A percentile compares a stretch with the other conserved stretches of the same genome.
Conservation (phyloP, 208 protist species). For the Leishmania tarentolae region DNA sequence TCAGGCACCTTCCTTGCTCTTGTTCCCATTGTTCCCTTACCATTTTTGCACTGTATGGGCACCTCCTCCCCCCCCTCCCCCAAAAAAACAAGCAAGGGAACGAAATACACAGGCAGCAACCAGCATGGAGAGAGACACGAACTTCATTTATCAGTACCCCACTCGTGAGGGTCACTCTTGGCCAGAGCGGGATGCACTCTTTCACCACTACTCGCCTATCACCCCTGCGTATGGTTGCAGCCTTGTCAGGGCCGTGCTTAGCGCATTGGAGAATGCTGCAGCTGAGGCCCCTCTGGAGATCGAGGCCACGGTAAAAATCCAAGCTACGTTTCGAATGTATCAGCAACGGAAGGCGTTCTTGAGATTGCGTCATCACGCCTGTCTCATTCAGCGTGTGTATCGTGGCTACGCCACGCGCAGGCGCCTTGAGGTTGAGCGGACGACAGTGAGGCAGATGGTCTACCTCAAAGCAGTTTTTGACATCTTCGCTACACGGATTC, state of each 20-base stretch:
- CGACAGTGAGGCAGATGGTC: not conserved
- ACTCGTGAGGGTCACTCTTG: constrained; percentile 12
- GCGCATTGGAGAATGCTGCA: constrained; percentile 23
- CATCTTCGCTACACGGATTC: constrained; percentile 72
- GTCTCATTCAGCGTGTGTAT: constrained; percentile 60
- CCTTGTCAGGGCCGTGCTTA: constrained; percentile 33
- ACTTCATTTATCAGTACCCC: constrained; percentile 18
- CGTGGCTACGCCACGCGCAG: constrained; percentile 47
- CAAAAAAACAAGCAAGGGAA: not conserved
- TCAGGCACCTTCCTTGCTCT: not conserved
- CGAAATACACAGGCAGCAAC: not conserved
- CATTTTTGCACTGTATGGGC: not conserved
- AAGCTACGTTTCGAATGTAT: constrained; percentile 63
- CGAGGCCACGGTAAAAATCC: constrained; percentile 46
- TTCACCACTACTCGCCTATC: constrained; percentile 18
- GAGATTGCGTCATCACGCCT: constrained; percentile 15
- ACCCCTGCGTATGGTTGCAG: constrained; percentile 21
- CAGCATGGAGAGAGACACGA: not conserved
- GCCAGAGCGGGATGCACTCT: constrained; percentile 14
- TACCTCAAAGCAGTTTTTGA: constrained; percentile 56
- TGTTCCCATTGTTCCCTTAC: not conserved
- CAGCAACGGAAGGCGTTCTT: constrained; percentile 31
- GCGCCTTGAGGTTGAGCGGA: constrained; percentile 20
- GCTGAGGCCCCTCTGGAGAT: constrained; percentile 16
- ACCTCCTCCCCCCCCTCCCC: too few relatives aligned